Evolutionary conservation across 768 basidiomycete species (phyloP).

Genomic region (Gloeophyllum trabeum): DNA sequence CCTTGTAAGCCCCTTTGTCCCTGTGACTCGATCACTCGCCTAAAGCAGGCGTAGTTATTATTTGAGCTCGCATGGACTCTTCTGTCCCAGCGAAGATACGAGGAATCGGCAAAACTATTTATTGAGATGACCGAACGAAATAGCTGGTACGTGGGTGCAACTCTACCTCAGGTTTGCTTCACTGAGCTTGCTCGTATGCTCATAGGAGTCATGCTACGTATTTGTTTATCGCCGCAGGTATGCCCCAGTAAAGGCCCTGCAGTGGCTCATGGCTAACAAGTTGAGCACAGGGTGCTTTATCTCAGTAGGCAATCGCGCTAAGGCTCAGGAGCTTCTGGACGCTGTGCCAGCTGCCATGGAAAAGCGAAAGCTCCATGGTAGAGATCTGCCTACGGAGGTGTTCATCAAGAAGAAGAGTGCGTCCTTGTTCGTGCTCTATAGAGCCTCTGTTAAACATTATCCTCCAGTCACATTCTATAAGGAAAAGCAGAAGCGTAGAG

Average conservation of each 20-base stretch:
- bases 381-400: slow-evolving; percentile 63
- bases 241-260: slow-evolving; percentile 3
- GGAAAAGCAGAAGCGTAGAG: slow-evolving; percentile 46
- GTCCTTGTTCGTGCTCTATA: slow-evolving; percentile 13
- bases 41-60: slow-evolving; percentile 30
- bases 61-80: slow-evolving; percentile 77
- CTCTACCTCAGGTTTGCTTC: background rate
- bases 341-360: slow-evolving; percentile 47
- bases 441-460: background rate
- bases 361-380: slow-evolving; percentile 51
- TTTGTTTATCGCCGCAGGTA: slow-evolving; percentile 63
- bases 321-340: slow-evolving; percentile 53
- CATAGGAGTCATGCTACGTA: slow-evolving; percentile 71
- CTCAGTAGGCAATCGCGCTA: slow-evolving; percentile 38
- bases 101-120: slow-evolving; percentile 59
- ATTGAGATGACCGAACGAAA: slow-evolving; percentile 55
- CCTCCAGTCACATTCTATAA: slow-evolving; percentile 61
- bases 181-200: background rate
- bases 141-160: slow-evolving; percentile 44
- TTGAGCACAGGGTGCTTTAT: slow-evolving; percentile 43
- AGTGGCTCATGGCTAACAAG: background rate
- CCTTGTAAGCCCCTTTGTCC: slow-evolving; percentile 28
- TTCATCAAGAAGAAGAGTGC: slow-evolving; percentile 68
- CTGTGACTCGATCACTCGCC: too few species aligned
- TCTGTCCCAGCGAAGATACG: slow-evolving; percentile 49